phyloP scores from a whole-genome alignment of 2,329 filamentous ascomycete genomes.

The Ceratocystis ficicola region DNA sequence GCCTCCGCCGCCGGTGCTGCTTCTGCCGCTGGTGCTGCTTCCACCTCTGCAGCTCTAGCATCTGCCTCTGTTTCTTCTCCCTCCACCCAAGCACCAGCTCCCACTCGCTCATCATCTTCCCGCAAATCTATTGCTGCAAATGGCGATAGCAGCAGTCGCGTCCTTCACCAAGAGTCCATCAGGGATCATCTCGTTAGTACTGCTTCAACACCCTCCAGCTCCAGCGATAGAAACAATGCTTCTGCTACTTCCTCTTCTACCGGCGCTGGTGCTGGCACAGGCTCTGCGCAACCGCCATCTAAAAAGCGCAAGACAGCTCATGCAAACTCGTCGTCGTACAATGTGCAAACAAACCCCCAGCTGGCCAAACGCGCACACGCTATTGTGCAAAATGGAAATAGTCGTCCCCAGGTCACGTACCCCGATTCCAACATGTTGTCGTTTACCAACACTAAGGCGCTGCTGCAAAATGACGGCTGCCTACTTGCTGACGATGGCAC shows the following conservation, averaged over 20 bases:
- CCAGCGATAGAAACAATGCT: constrained; percentile 26
- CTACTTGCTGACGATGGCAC: constrained; percentile 87
- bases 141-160: constrained; percentile 26
- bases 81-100: constrained; percentile 31
- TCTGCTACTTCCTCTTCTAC: too few species aligned
- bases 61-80: constrained; percentile 26
- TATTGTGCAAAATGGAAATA: constrained; percentile 15
- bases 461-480: constrained; percentile 56
- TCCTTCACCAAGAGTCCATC: constrained; percentile 19
- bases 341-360: constrained; percentile 15
- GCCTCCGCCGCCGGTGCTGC: background rate
- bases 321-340: constrained; percentile 25
- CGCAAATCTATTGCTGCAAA: constrained; percentile 34
- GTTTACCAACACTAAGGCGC: constrained; percentile 60
- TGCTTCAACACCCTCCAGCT: constrained; percentile 13
- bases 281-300: constrained; percentile 36
- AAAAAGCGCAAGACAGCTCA: constrained; percentile 77
- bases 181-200: constrained; percentile 16
- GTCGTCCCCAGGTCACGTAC: constrained; percentile 13
- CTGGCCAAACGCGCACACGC: constrained; percentile 15
- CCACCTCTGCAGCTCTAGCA: constrained; percentile 27
- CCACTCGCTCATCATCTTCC: constrained; percentile 29
- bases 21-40: constrained; percentile 31
- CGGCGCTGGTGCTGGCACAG: too few species aligned
- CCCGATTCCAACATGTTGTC: constrained; percentile 77